Conservation (phyloP, 2,329 filamentous ascomycete species). For the Cyanodermella asteris region DNA sequence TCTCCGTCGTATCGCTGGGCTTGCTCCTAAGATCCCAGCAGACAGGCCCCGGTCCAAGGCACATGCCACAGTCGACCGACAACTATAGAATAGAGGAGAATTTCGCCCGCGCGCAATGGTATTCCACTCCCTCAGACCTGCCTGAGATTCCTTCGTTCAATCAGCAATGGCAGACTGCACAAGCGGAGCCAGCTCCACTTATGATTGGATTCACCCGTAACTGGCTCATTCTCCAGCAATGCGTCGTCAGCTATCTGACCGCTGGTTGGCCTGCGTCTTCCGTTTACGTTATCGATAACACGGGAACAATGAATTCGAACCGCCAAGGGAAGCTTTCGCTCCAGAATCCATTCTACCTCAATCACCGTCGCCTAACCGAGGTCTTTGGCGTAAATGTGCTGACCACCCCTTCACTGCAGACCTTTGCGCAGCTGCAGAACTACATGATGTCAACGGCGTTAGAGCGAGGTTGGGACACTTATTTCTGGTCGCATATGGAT, state of each 20-base stretch:
- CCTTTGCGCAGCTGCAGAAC: constrained; percentile 34
- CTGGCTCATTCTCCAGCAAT: constrained; percentile 33
- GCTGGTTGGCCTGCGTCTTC: constrained; percentile 35
- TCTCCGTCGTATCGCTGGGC: no score
- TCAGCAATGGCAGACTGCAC: no score
- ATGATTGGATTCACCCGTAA: constrained; percentile 38
- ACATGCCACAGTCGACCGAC: no score
- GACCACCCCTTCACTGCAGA: constrained; percentile 29
- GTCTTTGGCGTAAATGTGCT: constrained; percentile 31
- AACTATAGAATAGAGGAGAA: no score
- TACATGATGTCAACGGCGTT: constrained; percentile 28
- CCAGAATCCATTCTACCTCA: constrained; percentile 35
- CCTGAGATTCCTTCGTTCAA: no score
- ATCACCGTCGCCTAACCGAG: constrained; percentile 25
- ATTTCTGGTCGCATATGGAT: constrained; percentile 38
- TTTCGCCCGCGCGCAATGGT: no score
- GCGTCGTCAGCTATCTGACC: constrained; percentile 34
- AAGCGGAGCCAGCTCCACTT: constrained; percentile 23
- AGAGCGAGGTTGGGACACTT: constrained; percentile 23
- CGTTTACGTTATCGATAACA: constrained; percentile 39
- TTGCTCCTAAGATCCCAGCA: no score
- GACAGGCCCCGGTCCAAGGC: no score
- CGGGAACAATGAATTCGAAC: constrained; percentile 33
- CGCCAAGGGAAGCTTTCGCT: constrained; percentile 23
- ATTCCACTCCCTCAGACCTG: no score